Evolutionary conservation across 2,329 filamentous ascomycete genomes (phyloP), one percentile per base, ranked within the genome.

Genomic region (Stachybotrys chlorohalonatus): DNA sequence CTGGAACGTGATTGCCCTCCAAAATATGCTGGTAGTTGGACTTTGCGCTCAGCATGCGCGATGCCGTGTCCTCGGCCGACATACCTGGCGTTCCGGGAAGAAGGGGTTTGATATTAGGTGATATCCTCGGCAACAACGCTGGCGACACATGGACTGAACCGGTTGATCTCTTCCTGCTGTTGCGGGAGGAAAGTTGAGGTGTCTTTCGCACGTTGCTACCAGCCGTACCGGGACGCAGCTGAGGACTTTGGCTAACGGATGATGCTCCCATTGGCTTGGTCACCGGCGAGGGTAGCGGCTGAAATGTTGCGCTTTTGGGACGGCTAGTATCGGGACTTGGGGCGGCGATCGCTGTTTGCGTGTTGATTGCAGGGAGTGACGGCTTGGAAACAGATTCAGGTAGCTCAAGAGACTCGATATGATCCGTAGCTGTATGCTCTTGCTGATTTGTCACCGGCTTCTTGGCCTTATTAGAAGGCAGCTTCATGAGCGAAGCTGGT

Each of bases 21-120:
- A 99, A 74, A 45, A 99, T 94, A 63, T 96, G 95, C 65, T 97
- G 93, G 65, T 99, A 99, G 66, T 99, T 99, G 2, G 93, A 97
- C 69, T 97, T 97, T 15, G 89, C 90, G 42, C 92, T 89, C 31
- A 99, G 79, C 49, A 97, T 80, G 31, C 90, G 80, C n/a, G 82
- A 85, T 0, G 83, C 79, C 1, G 81, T 78, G 61, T 84, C 81
- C 60, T 85, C 82, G 5, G 75, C 76, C 1, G 80, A 75, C 55
- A 78, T 71, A 3, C 78, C 78, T 5, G 74, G 65, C 0, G 70
- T 69, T 31, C 73, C 86, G 17, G 91, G 90, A 50, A 96, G 79
- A 24, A 96, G 71, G 9, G 94, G 93, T 68, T 96, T 95, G 69
- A 99, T 96, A 68, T 84, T 95, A 3, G 93, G 94, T 31, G 92